Evolutionary conservation across 805 yeast genomes (phyloP), one percentile per base, ranked within the genome.

Genomic region (Nakazawaea ernobii): DNA sequence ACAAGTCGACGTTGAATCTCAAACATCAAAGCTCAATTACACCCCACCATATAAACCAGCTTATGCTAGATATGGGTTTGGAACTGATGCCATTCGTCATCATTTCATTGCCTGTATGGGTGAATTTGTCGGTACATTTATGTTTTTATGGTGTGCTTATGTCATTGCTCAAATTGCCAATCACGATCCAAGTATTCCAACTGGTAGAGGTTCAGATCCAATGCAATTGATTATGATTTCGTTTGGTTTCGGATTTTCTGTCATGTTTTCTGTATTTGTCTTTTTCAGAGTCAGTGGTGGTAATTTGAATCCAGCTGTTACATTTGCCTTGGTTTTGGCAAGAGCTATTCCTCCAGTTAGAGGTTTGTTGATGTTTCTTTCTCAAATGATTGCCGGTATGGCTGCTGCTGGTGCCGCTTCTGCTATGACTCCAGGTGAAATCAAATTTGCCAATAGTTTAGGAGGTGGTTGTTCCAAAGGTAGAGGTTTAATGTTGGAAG

Each of bases 331-430:
- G 60, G 75, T 80, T n/a, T 68, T 85, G 39, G 83, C 86, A 17
- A 76, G 86, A 53, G 92, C 88, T 47, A 74, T 85, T 51, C 76
- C 88, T 37, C 88, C 90, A 48, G 51, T 84, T 30, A 79, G 94
- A 65, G 91, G 85, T 55, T 63, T 71, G 20, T 62, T 84, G 48
- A 79, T 84, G 81, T 67, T 78, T 66, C 40, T 82, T 46, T 55
- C 91, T 36, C 95, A 88, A 70, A 62, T 87, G 59, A 66, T 86
- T 62, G 95, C 86, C 45, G 95, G 95, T 66, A 84, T 88, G 82
- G 89, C 89, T 58, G 96, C 96, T 48, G 95, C 92, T 48, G 95
- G 88, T 65, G 92, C 89, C 39, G 95, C 89, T 42, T 69, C 78
- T 53, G 94, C 88, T 39, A 77, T 87, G 82, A 84, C 92, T 24